Conservation (phyloP, 768 basidiomycete species). For the Fomitopsis pulvina region DNA sequence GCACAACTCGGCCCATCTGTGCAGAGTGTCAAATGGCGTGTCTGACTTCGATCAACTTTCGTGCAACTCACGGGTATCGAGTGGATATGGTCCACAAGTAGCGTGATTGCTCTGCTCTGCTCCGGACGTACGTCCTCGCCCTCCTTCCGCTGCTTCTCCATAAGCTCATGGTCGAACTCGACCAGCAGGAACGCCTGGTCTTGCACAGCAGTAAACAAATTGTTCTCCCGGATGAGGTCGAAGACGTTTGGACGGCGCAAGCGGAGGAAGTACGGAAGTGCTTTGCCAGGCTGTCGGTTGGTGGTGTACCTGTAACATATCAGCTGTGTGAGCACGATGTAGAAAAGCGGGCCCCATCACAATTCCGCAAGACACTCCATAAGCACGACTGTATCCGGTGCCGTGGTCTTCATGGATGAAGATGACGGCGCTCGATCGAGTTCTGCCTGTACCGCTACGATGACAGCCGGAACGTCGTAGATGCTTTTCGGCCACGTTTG, state of each 20-base stretch:
- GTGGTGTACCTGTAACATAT: conserved; percentile 62
- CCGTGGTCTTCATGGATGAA: conserved; percentile 33
- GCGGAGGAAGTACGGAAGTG: conserved; percentile 83
- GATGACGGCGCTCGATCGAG: conserved; percentile 57
- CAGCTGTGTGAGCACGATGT: neutral
- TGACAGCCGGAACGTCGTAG: conserved; percentile 82
- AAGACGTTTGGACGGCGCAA: conserved; percentile 87
- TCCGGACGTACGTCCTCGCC: conserved; percentile 33
- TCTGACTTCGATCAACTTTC: neutral
- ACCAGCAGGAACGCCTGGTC: conserved; percentile 90
- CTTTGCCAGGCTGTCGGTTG: conserved; percentile 92
- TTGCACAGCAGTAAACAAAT: conserved; percentile 90
- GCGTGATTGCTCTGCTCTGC: conserved; percentile 71
- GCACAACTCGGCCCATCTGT: conserved; percentile 82
- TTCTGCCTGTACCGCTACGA: conserved; percentile 82
- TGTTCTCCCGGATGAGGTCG: conserved; percentile 88
- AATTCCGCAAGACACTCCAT: conserved; percentile 94
- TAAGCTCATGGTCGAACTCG: conserved; percentile 89
- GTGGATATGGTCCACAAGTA: conserved; percentile 91
- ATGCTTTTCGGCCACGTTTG: conserved; percentile 88
- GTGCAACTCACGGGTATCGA: conserved; percentile 71
- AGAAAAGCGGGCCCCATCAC: conserved; percentile 37
- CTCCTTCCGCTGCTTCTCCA: conserved; percentile 44
- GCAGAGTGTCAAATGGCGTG: neutral
- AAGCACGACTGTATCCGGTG: conserved; percentile 52